These are phyloP conservation scores for Puccinia novopanici DNA, from an alignment of 1,284 basidiomycete genomes.

Conservation along the genomic window DNA sequence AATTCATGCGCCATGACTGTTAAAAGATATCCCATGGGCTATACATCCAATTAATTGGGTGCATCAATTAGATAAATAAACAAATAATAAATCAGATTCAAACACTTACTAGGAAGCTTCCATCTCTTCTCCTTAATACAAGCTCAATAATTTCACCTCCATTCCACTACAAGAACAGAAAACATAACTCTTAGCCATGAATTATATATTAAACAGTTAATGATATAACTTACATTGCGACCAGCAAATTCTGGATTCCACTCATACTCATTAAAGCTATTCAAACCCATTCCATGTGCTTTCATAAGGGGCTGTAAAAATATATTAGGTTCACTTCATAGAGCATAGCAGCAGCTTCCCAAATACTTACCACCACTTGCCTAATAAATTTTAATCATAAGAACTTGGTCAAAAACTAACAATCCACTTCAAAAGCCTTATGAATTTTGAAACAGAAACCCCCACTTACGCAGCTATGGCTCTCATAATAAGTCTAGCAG, in stretches of 20 bases:
- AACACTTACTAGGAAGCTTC: slow-evolving; percentile 67
- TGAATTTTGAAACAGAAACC: neutral
- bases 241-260: slow-evolving; percentile 46
- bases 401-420: neutral
- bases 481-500: slow-evolving; percentile 35
- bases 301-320: slow-evolving; percentile 38
- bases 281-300: slow-evolving; percentile 41
- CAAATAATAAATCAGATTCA: neutral
- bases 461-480: slow-evolving; percentile 32
- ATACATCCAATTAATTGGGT: neutral
- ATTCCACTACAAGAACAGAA: slow-evolving; percentile 58
- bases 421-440: too few relatives aligned
- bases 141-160: slow-evolving; percentile 62
- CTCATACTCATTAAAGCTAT: slow-evolving; percentile 36
- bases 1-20: slow-evolving; percentile 43
- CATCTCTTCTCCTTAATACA: slow-evolving; percentile 59
- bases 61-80: neutral
- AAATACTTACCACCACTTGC: slow-evolving; percentile 31
- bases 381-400: neutral
- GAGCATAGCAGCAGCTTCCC: neutral
- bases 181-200: neutral
- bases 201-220: neutral
- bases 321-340: neutral
- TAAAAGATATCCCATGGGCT: slow-evolving; percentile 43
- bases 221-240: slow-evolving; percentile 21